These are phyloP conservation scores for Hypocrella siamensis DNA, from an alignment of 2,329 filamentous ascomycete genomes.

Conservation along the genomic window DNA sequence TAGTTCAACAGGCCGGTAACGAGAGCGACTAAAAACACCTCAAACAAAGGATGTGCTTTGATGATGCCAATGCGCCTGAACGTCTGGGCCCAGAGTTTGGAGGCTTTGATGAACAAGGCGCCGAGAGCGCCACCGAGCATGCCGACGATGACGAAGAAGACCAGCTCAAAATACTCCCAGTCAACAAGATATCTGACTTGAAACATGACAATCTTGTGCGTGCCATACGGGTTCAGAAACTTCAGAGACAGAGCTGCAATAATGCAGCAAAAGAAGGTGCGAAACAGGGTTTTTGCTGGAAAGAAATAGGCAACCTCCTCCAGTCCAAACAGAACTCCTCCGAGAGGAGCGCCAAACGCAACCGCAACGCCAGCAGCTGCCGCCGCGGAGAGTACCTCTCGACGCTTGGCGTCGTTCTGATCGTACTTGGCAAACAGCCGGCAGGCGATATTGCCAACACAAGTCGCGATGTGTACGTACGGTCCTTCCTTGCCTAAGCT, in stretches of 20 bases:
- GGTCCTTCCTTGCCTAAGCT: conserved; percentile 91
- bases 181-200: conserved; percentile 81
- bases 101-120: conserved; percentile 93
- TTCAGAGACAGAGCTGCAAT: conserved; percentile 81
- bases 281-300: conserved; percentile 88
- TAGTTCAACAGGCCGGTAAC: conserved; percentile 76
- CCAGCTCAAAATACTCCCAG: conserved; percentile 88
- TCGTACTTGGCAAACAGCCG: conserved; percentile 92
- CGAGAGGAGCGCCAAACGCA: conserved; percentile 77
- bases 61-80: conserved; percentile 72
- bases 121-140: conserved; percentile 71
- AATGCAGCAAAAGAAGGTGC: conserved; percentile 97
- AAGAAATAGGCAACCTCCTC: conserved; percentile 98
- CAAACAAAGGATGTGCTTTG: conserved; percentile 70
- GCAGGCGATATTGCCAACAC: conserved; percentile 88
- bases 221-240: conserved; percentile 91
- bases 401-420: conserved; percentile 80
- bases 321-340: conserved; percentile 80
- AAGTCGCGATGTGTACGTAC: conserved; percentile 94
- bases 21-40: conserved; percentile 76
- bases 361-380: conserved; percentile 87
- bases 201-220: conserved; percentile 91
- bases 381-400: conserved; percentile 85
- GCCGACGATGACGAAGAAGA: conserved; percentile 72
- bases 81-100: conserved; percentile 71